Evolutionary conservation across 2,329 filamentous ascomycete species (phyloP).

Genomic region (Aureobasidium sp.): DNA sequence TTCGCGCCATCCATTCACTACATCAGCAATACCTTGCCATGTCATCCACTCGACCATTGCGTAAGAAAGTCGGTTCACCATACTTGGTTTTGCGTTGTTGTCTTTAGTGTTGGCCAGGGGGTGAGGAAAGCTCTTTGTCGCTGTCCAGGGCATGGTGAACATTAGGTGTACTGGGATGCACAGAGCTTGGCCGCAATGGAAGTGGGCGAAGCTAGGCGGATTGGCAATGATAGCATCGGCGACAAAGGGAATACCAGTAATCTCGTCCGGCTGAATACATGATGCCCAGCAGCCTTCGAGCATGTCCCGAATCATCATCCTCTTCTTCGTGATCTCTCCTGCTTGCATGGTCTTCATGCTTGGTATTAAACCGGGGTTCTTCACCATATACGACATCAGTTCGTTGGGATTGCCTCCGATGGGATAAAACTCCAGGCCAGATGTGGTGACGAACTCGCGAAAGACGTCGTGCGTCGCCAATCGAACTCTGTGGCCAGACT

Average conservation of each 20-base stretch:
- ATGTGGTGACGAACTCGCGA: slow-evolving; percentile 40
- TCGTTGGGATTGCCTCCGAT: slow-evolving; percentile 42
- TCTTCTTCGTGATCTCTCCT: slow-evolving; percentile 66
- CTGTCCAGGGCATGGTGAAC: slow-evolving; percentile 90
- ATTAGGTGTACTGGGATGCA: slow-evolving; percentile 72
- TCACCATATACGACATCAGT: slow-evolving; percentile 74
- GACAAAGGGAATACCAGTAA: slow-evolving; percentile 54
- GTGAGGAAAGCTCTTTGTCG: slow-evolving; percentile 77
- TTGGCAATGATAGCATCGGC: slow-evolving; percentile 76
- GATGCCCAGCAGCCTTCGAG: slow-evolving; percentile 81
- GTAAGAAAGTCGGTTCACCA: slow-evolving; percentile 78
- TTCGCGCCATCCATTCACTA: slow-evolving; percentile 13
- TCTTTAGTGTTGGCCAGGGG: slow-evolving; percentile 74
- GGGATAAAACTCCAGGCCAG: slow-evolving; percentile 43
- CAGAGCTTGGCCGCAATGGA: slow-evolving; percentile 66
- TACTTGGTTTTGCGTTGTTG: slow-evolving; percentile 55
- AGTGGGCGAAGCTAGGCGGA: slow-evolving; percentile 66
- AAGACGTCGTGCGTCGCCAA: slow-evolving; percentile 42
- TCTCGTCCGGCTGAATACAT: slow-evolving; percentile 35
- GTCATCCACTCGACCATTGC: slow-evolving; percentile 84
- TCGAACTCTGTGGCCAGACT: slow-evolving; percentile 38
- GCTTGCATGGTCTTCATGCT: slow-evolving; percentile 66
- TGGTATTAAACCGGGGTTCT: slow-evolving; percentile 78
- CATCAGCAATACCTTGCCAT: slow-evolving; percentile 58
- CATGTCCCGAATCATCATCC: slow-evolving; percentile 70